Conservation (phyloP, 768 basidiomycete species). For the Rickenella mellea region DNA sequence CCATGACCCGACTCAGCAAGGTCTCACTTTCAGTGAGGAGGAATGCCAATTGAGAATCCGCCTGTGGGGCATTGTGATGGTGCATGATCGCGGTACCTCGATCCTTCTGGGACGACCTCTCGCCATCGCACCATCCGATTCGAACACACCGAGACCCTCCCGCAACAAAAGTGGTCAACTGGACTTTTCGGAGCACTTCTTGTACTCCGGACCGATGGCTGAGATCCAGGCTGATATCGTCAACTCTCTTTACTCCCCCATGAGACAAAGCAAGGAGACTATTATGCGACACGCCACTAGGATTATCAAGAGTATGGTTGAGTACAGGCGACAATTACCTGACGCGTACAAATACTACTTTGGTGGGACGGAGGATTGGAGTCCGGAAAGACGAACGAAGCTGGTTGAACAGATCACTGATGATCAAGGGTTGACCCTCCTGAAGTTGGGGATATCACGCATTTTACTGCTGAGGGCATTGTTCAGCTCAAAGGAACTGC, state of each 20-base stretch:
- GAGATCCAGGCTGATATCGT: slow-evolving; percentile 87
- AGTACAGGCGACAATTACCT: slow-evolving; percentile 60
- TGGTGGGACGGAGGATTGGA: slow-evolving; percentile 69
- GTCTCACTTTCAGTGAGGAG: slow-evolving; percentile 56
- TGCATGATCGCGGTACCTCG: slow-evolving; percentile 84
- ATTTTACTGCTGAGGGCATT: slow-evolving; percentile 71
- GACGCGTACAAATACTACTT: slow-evolving; percentile 70
- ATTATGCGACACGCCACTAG: slow-evolving; percentile 71
- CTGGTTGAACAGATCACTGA: slow-evolving; percentile 69
- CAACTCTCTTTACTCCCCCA: slow-evolving; percentile 74
- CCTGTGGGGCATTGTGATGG: slow-evolving; percentile 76
- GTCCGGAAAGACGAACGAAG: slow-evolving; percentile 50
- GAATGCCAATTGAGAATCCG: slow-evolving; percentile 74
- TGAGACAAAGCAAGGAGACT: slow-evolving; percentile 55
- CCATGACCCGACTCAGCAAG: slow-evolving; percentile 69
- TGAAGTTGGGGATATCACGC: slow-evolving; percentile 76
- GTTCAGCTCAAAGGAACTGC: slow-evolving; percentile 68
- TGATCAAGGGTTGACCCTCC: slow-evolving; percentile 71
- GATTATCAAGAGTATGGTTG: slow-evolving; percentile 69
- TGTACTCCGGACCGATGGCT: slow-evolving; percentile 62
- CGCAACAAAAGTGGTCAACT: slow-evolving; percentile 29
- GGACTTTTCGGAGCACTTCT: slow-evolving; percentile 74
- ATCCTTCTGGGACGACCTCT: slow-evolving; percentile 81
- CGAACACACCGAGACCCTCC: slow-evolving; percentile 67
- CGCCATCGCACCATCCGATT: slow-evolving; percentile 74